These are phyloP conservation scores for Coniochaeta prunicola DNA, from an alignment of 2,329 filamentous ascomycete species.

Conservation along the genomic window DNA sequence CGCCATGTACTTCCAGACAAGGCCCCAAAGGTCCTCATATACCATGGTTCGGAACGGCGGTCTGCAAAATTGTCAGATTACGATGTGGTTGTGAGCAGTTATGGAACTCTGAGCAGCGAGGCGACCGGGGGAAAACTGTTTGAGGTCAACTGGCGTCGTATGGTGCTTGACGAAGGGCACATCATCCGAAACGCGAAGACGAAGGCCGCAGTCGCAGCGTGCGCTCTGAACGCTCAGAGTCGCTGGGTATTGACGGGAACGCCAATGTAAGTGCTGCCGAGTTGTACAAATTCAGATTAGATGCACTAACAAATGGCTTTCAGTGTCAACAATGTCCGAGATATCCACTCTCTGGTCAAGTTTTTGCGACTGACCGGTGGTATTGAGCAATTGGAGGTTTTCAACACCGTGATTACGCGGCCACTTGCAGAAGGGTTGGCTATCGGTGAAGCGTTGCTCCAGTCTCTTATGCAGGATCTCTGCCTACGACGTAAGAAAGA, in stretches of 20 bases:
- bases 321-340: constrained; percentile 67
- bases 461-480: constrained; percentile 71
- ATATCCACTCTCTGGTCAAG: constrained; percentile 71
- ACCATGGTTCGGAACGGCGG: constrained; percentile 60
- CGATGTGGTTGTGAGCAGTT: constrained; percentile 78
- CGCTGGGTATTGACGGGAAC: constrained; percentile 78
- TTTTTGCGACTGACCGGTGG: constrained; percentile 73
- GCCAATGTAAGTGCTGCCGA: constrained; percentile 43
- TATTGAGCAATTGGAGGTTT: constrained; percentile 64
- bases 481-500: constrained; percentile 79
- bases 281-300: not conserved
- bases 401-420: constrained; percentile 64
- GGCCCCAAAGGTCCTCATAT: constrained; percentile 60
- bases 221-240: constrained; percentile 58
- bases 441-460: constrained; percentile 57
- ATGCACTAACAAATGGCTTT: not conserved
- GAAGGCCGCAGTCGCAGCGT: constrained; percentile 63
- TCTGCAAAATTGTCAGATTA: constrained; percentile 51
- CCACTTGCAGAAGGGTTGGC: constrained; percentile 53
- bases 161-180: constrained; percentile 81
- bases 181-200: constrained; percentile 71
- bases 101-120: constrained; percentile 67
- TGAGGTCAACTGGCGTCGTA: constrained; percentile 62
- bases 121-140: constrained; percentile 33
- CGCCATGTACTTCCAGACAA: constrained; percentile 61